Evolutionary conservation across 805 yeast species (phyloP), one percentile per base, ranked within the genome.

Genomic region (Cyberlindnera galapagoensis): DNA sequence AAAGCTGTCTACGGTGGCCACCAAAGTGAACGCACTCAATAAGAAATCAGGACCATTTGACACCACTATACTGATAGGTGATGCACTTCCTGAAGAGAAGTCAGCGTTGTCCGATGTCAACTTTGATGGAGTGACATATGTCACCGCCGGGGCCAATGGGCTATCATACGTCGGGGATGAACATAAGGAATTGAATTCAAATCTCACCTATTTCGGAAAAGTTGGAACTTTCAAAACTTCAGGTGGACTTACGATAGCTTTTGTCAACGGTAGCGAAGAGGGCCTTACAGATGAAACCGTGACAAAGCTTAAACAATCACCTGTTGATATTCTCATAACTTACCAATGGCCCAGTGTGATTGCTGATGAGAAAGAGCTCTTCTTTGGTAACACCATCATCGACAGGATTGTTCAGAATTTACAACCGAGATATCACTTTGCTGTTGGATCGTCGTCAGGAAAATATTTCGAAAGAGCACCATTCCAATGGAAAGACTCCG

Each of bases 351-450:
- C 87, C 3, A 48, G 59, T 2, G 52, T 61, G 0, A 60, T 80
- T 15, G 67, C 80, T 0, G 49, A 55, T 9, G 67, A 62, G 34
- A 63, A 66, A 21, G 59, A 61, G 18, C 50, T 67, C 13, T 51
- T 70, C n/a, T 59, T 65, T 6, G 78, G 78, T 0, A 61, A 67
- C 42, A 28, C 47, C 0, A 42, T 57, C 12, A 52, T 78, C 4
- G 85, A 79, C 50, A 48, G 46, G 5, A 38, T 76, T 2, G 67
- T 74, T 3, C 52, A 56, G 28, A 37, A 46, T 12, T 32, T 62
- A 3, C 63, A 66, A 38, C 94, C 95, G 3, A 60, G 74, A 35
- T 84, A 84, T 49, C 81, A 80, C 54, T 77, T 84, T 47, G 61
- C 74, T 3, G 69, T 64, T 16, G 83, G 83, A 0, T 54, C 65